Conservation (phyloP, 2,329 filamentous ascomycete species). For the Lachnellula subtilissima region DNA sequence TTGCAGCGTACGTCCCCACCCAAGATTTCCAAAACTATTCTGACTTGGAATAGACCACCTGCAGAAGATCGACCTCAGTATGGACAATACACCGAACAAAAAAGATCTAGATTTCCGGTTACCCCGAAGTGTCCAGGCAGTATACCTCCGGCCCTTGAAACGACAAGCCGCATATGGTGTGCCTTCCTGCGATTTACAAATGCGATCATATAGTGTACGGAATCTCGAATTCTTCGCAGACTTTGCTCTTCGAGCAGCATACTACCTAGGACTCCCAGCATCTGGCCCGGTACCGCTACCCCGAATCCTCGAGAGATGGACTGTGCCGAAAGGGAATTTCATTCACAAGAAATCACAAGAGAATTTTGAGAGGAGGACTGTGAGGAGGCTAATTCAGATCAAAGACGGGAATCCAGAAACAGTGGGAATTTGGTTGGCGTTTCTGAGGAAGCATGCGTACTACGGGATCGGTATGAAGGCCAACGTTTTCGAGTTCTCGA, state of each 20-base stretch:
- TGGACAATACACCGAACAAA: slow-evolving; percentile 1
- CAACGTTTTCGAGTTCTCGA: slow-evolving; percentile 86
- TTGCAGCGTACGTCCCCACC: not conserved
- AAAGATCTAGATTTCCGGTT: slow-evolving; percentile 43
- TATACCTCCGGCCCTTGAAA: slow-evolving; percentile 80
- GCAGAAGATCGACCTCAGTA: not conserved
- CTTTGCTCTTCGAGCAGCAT: slow-evolving; percentile 89
- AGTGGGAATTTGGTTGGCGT: slow-evolving; percentile 88
- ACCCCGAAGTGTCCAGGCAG: slow-evolving; percentile 75
- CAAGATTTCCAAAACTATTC: not conserved
- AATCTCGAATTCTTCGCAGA: slow-evolving; percentile 93
- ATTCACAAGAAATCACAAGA: slow-evolving; percentile 97
- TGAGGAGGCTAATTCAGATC: slow-evolving; percentile 84
- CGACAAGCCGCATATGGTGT: slow-evolving; percentile 70
- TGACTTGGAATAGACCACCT: not conserved
- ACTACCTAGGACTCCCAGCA: slow-evolving; percentile 84
- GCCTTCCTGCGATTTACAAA: slow-evolving; percentile 83
- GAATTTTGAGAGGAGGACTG: slow-evolving; percentile 90
- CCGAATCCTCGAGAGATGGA: slow-evolving; percentile 87
- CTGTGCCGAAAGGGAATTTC: slow-evolving; percentile 82
- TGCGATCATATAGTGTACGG: slow-evolving; percentile 84
- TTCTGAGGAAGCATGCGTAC: slow-evolving; percentile 85
- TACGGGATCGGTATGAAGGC: slow-evolving; percentile 99
- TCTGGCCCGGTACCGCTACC: slow-evolving; percentile 83
- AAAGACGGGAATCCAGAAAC: slow-evolving; percentile 84